Evolutionary conservation across 768 basidiomycete genomes (phyloP).

Genomic region (Trametes villosa): DNA sequence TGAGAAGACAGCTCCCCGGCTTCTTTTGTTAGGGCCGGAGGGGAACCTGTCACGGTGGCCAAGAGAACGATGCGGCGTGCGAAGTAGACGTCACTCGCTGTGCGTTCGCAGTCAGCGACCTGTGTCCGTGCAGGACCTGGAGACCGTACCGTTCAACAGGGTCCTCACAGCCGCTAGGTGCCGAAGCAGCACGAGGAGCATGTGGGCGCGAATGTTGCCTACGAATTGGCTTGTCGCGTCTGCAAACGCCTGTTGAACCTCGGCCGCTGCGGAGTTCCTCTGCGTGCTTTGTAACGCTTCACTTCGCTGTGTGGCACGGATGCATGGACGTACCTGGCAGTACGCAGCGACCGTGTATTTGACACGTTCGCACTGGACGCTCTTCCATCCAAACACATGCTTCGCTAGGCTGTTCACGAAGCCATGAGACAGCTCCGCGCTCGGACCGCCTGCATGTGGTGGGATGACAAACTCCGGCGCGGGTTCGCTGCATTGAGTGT

Average conservation of each 20-base stretch:
- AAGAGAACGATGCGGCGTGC: slow-evolving; percentile 63
- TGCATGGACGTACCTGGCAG: slow-evolving; percentile 46
- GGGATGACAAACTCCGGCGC: slow-evolving; percentile 38
- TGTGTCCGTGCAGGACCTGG: neutral
- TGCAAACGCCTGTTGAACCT: slow-evolving; percentile 52
- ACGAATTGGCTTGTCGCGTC: slow-evolving; percentile 47
- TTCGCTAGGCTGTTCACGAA: slow-evolving; percentile 55
- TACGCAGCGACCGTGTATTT: slow-evolving; percentile 51
- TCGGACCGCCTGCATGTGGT: slow-evolving; percentile 35
- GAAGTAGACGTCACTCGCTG: slow-evolving; percentile 70
- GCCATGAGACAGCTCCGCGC: slow-evolving; percentile 44
- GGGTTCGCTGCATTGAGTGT: slow-evolving; percentile 37
- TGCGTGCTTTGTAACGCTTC: slow-evolving; percentile 42
- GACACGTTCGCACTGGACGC: slow-evolving; percentile 57
- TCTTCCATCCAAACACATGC: slow-evolving; percentile 67
- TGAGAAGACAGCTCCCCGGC: slow-evolving; percentile 42
- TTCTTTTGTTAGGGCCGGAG: slow-evolving; percentile 42
- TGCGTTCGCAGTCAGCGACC: slow-evolving; percentile 15
- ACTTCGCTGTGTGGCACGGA: neutral
- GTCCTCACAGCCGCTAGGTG: slow-evolving; percentile 54
- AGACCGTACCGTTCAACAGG: slow-evolving; percentile 49
- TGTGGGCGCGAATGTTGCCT: slow-evolving; percentile 52
- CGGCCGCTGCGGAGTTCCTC: slow-evolving; percentile 44
- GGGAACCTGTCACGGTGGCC: slow-evolving; percentile 53
- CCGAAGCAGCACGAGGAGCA: slow-evolving; percentile 58